These are phyloP conservation scores for Pelargonium nanum DNA, from an alignment of 345 rosid species.

Conservation along the genomic window DNA sequence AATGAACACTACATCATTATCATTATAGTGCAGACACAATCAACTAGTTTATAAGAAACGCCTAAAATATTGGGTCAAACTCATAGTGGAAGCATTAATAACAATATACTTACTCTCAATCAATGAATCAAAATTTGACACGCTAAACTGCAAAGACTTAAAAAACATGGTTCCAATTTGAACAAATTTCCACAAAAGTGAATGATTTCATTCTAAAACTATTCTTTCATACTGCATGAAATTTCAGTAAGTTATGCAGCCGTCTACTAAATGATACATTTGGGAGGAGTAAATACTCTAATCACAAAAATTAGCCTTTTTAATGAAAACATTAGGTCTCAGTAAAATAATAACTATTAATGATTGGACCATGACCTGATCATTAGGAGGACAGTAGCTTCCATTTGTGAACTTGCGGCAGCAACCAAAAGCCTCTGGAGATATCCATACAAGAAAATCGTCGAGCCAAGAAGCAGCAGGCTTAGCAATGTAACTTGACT, in stretches of 20 bases:
- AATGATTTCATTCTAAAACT: background rate
- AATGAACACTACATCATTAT: background rate
- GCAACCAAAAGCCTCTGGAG: constrained; percentile 98
- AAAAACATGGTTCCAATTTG: background rate
- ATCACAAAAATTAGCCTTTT: background rate
- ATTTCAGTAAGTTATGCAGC: background rate
- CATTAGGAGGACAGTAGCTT: constrained; percentile 89
- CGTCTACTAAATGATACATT: background rate
- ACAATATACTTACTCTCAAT: background rate
- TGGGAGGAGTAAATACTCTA: background rate
- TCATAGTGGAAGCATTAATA: background rate
- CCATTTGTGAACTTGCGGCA: constrained; percentile 90
- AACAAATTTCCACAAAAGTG: background rate
- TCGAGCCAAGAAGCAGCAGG: constrained; percentile 99
- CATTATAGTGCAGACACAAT: background rate
- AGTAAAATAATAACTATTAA: constrained; percentile 2
- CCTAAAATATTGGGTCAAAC: background rate
- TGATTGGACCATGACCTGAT: constrained; percentile 47
- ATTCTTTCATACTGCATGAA: background rate
- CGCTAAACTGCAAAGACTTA: background rate
- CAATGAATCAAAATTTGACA: background rate
- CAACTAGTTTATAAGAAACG: background rate
- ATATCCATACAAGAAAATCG: constrained; percentile 95
- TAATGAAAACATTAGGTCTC: background rate
- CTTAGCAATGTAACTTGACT: constrained; percentile 88